phyloP scores from a whole-genome alignment of 306 rosid species.

The Lotus japonicus region DNA sequence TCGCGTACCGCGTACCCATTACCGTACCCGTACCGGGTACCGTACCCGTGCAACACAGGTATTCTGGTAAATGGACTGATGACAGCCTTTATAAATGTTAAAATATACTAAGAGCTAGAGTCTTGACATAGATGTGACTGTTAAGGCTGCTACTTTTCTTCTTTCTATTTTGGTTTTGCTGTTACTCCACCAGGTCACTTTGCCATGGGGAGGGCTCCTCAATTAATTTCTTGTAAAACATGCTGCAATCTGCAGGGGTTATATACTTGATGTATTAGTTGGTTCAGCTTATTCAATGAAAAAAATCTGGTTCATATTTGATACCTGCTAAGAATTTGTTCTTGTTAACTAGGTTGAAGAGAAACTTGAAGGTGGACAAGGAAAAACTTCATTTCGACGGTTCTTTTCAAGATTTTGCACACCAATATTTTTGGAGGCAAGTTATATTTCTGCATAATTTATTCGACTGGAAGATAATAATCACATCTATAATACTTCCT shows the following conservation, averaged over 20 bases:
- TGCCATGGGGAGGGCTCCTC: neutral
- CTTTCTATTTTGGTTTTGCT: neutral
- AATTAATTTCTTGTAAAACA: neutral
- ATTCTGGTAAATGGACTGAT: constrained; percentile 1
- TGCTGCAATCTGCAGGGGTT: constrained; percentile 1
- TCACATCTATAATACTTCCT: constrained; percentile 4
- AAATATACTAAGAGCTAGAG: constrained; percentile 7
- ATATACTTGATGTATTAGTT: neutral
- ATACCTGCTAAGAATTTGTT: constrained; percentile 16
- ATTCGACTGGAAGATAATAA: neutral
- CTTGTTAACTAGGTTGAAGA: constrained; percentile 69
- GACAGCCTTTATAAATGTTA: neutral
- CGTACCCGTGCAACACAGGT: too few relatives aligned
- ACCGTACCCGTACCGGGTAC: too few relatives aligned
- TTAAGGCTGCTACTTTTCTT: constrained; percentile 3
- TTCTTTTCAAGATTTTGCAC: constrained; percentile 91
- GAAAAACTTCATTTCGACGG: constrained; percentile 71
- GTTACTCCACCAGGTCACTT: neutral
- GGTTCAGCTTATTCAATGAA: neutral
- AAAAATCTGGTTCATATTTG: constrained; percentile 2
- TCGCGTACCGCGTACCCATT: too few relatives aligned
- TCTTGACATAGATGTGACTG: constrained; percentile 5
- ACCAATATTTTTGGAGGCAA: constrained; percentile 95
- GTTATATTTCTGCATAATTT: constrained; percentile 6
- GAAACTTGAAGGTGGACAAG: constrained; percentile 95